These are phyloP conservation scores for Xerocomus amazonicus DNA, from an alignment of 1,284 basidiomycete species.

Conservation along the genomic window DNA sequence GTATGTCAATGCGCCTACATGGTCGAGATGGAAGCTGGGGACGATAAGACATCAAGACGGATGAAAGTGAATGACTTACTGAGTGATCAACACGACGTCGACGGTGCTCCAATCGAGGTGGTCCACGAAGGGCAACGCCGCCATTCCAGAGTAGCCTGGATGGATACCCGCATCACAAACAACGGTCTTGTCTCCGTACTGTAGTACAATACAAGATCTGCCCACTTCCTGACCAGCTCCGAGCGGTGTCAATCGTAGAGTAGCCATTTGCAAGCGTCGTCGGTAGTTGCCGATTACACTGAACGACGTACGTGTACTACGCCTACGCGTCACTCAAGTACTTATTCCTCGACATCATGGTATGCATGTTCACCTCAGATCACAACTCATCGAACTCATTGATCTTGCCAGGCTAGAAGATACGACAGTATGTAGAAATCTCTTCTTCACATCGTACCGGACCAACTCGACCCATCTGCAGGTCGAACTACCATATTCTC, in stretches of 20 bases:
- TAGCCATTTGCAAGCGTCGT: not conserved
- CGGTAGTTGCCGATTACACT: constrained; percentile 22
- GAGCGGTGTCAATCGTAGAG: constrained; percentile 38
- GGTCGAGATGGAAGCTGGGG: constrained; percentile 91
- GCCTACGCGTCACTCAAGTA: constrained; percentile 26
- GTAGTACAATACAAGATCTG: constrained; percentile 91
- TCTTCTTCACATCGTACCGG: not conserved
- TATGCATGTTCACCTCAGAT: constrained; percentile 3
- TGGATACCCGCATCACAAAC: constrained; percentile 97
- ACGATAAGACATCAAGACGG: not conserved
- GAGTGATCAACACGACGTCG: constrained; percentile 92
- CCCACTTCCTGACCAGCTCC: constrained; percentile 98
- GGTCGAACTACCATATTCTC: constrained; percentile 95
- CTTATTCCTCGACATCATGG: constrained; percentile 19
- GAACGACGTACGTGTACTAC: constrained; percentile 24
- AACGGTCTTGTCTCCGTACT: constrained; percentile 87
- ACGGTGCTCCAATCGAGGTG: constrained; percentile 97
- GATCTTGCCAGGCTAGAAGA: constrained; percentile 65
- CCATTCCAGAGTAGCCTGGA: constrained; percentile 91
- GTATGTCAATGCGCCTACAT: constrained; percentile 95
- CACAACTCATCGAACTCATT: not conserved
- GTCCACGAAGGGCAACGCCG: constrained; percentile 93
- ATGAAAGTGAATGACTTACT: constrained; percentile 51
- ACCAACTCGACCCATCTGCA: constrained; percentile 33
- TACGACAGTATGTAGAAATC: constrained; percentile 72